Conservation (phyloP, 1,139 yeast species). For the Candida albicans region DNA sequence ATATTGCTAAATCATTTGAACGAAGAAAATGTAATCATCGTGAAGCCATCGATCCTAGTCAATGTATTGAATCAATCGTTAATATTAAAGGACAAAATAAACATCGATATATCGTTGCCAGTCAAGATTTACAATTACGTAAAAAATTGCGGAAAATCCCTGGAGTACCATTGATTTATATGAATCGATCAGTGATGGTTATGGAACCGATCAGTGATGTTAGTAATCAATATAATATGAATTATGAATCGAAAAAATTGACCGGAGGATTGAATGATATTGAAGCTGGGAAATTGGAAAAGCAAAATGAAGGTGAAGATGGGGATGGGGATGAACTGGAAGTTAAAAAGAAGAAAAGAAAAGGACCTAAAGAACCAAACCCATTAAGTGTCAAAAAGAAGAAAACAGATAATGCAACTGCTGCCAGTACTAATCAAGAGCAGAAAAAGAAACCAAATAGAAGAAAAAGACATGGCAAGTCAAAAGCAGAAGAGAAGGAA, state of each 20-base stretch:
- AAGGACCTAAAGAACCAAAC: slow-evolving; percentile 78
- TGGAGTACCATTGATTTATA: slow-evolving; percentile 85
- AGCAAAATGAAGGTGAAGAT: slow-evolving; percentile 20
- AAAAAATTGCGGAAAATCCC: slow-evolving; percentile 70
- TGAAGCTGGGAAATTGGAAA: slow-evolving; percentile 34
- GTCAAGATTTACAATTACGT: slow-evolving; percentile 74
- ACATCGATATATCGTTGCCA: slow-evolving; percentile 86
- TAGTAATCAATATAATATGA: slow-evolving; percentile 54
- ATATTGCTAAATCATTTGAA: slow-evolving; percentile 77
- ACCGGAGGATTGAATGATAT: slow-evolving; percentile 73
- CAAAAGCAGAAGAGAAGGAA: slow-evolving; percentile 7
- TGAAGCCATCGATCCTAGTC: slow-evolving; percentile 57
- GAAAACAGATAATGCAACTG: slow-evolving; percentile 31
- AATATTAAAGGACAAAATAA: slow-evolving; percentile 74
- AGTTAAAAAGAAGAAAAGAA: slow-evolving; percentile 44
- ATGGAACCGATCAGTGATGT: slow-evolving; percentile 90
- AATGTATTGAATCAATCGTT: slow-evolving; percentile 75
- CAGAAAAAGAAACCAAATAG: slow-evolving; percentile 25
- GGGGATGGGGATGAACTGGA: slow-evolving; percentile 22
- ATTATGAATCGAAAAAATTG: slow-evolving; percentile 65
- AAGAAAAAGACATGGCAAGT: slow-evolving; percentile 35
- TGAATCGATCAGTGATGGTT: slow-evolving; percentile 90
- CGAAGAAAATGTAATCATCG: slow-evolving; percentile 65
- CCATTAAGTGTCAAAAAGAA: slow-evolving; percentile 79
- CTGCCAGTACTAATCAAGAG: slow-evolving; percentile 4